These are phyloP conservation scores for Picochlorum sp. DNA, from an alignment of 139 green algal species.

Conservation along the genomic window DNA sequence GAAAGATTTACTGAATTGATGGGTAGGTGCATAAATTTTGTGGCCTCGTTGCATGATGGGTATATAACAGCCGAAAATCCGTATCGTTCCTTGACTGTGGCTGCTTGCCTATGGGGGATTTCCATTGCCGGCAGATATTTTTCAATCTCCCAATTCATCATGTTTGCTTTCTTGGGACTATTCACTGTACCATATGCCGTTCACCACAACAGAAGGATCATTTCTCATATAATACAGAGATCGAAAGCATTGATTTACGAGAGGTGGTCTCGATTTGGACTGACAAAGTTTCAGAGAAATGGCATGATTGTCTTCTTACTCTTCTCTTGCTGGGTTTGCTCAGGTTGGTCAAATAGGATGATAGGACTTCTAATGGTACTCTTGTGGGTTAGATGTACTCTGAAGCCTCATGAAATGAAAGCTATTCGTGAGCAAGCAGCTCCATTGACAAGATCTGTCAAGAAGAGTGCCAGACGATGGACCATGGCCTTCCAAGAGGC, in stretches of 20 bases:
- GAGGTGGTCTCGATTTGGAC: slow-evolving; percentile 21
- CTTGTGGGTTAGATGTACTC: slow-evolving; percentile 28
- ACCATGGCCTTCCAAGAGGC: neutral
- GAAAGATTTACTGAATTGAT: neutral
- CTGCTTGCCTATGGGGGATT: slow-evolving; percentile 1
- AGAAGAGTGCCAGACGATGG: neutral
- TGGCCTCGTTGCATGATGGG: neutral
- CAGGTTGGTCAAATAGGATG: slow-evolving; percentile 24
- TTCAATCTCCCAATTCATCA: slow-evolving; percentile 22
- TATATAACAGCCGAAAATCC: neutral
- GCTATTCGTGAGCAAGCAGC: neutral
- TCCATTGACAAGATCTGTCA: slow-evolving; percentile 4
- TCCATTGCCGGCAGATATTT: slow-evolving; percentile 18
- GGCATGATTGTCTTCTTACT: slow-evolving; percentile 12
- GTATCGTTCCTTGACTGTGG: neutral
- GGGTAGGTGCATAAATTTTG: neutral
- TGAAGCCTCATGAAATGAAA: slow-evolving; percentile 28
- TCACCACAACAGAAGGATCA: slow-evolving; percentile 5
- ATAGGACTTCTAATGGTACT: slow-evolving; percentile 22
- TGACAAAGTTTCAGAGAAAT: slow-evolving; percentile 22
- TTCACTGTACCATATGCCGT: slow-evolving; percentile 19
- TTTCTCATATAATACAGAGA: neutral
- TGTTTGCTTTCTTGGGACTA: slow-evolving; percentile 11
- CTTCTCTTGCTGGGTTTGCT: slow-evolving; percentile 13
- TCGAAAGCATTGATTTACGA: neutral